Percentiles rank a stretch among this genome's conserved stretches.
phyloP scores from a whole-genome alignment of 768 basidiomycete species.

The Auriscalpium vulgare region DNA sequence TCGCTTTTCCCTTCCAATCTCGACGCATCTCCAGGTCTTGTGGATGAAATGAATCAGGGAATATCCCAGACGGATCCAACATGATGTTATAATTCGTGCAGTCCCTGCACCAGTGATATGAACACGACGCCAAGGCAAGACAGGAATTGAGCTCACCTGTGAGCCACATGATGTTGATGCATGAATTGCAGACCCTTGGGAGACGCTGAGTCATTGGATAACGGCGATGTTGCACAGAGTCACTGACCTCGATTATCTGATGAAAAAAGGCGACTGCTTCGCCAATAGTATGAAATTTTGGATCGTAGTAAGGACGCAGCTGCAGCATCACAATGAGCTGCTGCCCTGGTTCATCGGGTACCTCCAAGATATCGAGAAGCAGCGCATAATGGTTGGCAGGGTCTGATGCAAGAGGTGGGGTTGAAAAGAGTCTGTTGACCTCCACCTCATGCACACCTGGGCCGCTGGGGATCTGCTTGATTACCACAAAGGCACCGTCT shows the following conservation, averaged over 20 bases:
- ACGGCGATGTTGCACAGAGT: no score
- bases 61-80: slow-evolving; percentile 8
- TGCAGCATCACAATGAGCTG: slow-evolving; percentile 16
- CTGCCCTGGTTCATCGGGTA: slow-evolving; percentile 5
- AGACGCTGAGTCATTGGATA: background rate
- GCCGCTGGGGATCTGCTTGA: slow-evolving; percentile 8
- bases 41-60: background rate
- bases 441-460: slow-evolving; percentile 5
- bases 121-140: background rate
- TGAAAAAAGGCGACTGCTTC: slow-evolving; percentile 19
- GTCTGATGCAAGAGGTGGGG: slow-evolving; percentile 1
- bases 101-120: slow-evolving; percentile 3
- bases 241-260: slow-evolving; percentile 18
- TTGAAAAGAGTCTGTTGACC: slow-evolving; percentile 3
- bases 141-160: slow-evolving; percentile 5
- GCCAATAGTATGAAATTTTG: slow-evolving; percentile 18
- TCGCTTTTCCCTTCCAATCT: slow-evolving; percentile 6
- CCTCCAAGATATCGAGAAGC: slow-evolving; percentile 11
- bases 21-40: slow-evolving; percentile 1
- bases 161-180: slow-evolving; percentile 17
- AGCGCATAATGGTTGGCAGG: slow-evolving; percentile 19
- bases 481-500: slow-evolving; percentile 13
- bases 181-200: slow-evolving; percentile 17
- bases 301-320: slow-evolving; percentile 13
- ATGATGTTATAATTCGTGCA: slow-evolving; percentile 8